Evolutionary conservation across 305 asterid genomes (phyloP), one percentile per base, ranked within the genome.

Genomic region (Ilex paraguariensis): DNA sequence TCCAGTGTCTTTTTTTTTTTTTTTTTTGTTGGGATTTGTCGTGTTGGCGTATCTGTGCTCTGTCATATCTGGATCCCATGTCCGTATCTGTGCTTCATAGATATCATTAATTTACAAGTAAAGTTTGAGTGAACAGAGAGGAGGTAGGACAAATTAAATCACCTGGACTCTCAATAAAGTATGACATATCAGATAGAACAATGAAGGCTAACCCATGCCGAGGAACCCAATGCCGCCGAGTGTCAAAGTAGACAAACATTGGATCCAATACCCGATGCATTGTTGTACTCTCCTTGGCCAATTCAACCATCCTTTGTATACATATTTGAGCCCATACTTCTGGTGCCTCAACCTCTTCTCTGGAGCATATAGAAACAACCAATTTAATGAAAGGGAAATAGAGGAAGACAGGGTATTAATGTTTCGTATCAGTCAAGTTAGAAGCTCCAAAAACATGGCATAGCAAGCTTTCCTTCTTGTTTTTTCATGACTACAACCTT

Each of bases 241-340:
- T 73, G 72, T 90, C 99, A 65, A 90, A 90, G 72, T 86, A 88
- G 66, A 82, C 60, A 62, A 93, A 87, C 94, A 90, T 83, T 36
- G 97, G 91, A 56, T 93, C 97, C 73, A 93, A 82, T 46, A 87
- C 85, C 54, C 86, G 81, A 17, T 97, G 90, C 87, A 90, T 70
- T 12, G 97, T 87, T 32, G 89, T 83, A 72, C 92, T 93, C 77
- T 93, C 97, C 77, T 83, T 83, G 5, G 91, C 92, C 71, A 93
- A 76, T 64, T 93, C 97, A 67, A 80, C 92, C 95, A 93, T 87
- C 79, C 87, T 84, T 72, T 90, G 96, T 64, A 90, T 66, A 75
- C 95, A 90, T 71, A 93, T 82, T 77, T 84, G 91, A 65, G 97
- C 92, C 99, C 97, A 93, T 51, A 93, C 73, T 76, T 77, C 84